Conservation (phyloP, 2,329 filamentous ascomycete species). For the Stagonosporopsis rhizophila region DNA sequence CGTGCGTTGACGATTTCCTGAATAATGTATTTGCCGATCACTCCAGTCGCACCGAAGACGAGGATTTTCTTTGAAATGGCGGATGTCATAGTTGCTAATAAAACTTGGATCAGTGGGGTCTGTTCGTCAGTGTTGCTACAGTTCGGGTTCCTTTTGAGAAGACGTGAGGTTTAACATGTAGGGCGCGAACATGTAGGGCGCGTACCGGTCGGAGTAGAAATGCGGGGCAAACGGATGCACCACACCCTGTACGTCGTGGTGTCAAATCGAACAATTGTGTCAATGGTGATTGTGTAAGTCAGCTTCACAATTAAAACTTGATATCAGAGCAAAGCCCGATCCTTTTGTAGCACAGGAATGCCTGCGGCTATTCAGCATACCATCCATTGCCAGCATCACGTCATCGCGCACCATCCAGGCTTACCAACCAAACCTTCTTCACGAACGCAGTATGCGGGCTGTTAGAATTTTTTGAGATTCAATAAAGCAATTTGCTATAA, state of each 20-base stretch:
- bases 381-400: slow-evolving; percentile 1
- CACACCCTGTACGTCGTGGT: neutral
- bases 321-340: neutral
- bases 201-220: slow-evolving; percentile 2
- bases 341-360: neutral
- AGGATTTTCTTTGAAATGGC: slow-evolving; percentile 54
- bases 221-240: slow-evolving; percentile 7
- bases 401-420: neutral
- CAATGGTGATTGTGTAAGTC: neutral
- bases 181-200: slow-evolving; percentile 16
- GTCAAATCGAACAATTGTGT: neutral
- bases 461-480: too few relatives aligned
- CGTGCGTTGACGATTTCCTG: slow-evolving; percentile 57
- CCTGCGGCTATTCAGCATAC: neutral
- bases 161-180: slow-evolving; percentile 6
- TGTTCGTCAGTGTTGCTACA: neutral
- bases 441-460: neutral
- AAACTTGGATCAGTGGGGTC: neutral
- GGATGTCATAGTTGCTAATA: slow-evolving; percentile 10
- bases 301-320: too few relatives aligned
- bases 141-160: neutral
- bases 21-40: slow-evolving; percentile 61
- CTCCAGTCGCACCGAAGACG: slow-evolving; percentile 61
- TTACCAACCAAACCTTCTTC: neutral
- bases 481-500: neutral